Base-by-base conservation (phyloP, 768 basidiomycete species). In the Mrakia hoshinonis region DNA sequence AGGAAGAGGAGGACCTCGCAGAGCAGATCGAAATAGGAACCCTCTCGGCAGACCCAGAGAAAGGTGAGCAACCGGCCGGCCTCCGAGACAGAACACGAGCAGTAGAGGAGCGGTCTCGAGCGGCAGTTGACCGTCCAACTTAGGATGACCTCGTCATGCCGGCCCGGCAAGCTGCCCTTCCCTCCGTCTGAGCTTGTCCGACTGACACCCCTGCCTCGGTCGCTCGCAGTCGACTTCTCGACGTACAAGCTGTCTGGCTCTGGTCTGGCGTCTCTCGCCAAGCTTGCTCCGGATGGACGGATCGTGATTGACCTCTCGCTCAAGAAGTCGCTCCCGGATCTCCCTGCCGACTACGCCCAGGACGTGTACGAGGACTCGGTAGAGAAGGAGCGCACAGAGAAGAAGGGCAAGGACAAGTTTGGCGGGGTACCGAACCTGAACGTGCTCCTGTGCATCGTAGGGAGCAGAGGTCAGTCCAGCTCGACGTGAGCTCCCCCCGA, bases 401-500 rank as follows among this genome's bases (percentile, higher is more conserved):
- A 38, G 46, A 26, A n/a, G 48, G 46, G 46, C 3, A 36, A 20
- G 12, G 70, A 70, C 12, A 64, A 64, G 51, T 70, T 61, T n/a
- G 64, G 67, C 29, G 66, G 74, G 29, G 76, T 76, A 62, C 79
- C 80, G 6, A 75, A 76, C 7, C 77, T 88, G 77, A 85, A 82
- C 73, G 85, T 88, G 47, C 84, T 87, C 47, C 84, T 88, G 55
- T 85, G 87, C 84, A 85, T 88, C 58, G 86, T 87, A 26, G 87
- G 87, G 10, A 86, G 85, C 73, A 80, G 87, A 75, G 87, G 52
- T 43, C 20, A 49, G 69, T 18, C 26, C 12, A 15, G 24, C 68
- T 54, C 34, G 6, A 34, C 48, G 31, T 18, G 29, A 5, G 22
- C 0, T 24, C 29, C 7, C 1, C 34, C 26, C 0, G 1, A 64